A percentile compares a stretch with the other conserved stretches of the same genome.
Conservation (phyloP, 2,329 filamentous ascomycete genomes). For the Fusarium redolens region DNA sequence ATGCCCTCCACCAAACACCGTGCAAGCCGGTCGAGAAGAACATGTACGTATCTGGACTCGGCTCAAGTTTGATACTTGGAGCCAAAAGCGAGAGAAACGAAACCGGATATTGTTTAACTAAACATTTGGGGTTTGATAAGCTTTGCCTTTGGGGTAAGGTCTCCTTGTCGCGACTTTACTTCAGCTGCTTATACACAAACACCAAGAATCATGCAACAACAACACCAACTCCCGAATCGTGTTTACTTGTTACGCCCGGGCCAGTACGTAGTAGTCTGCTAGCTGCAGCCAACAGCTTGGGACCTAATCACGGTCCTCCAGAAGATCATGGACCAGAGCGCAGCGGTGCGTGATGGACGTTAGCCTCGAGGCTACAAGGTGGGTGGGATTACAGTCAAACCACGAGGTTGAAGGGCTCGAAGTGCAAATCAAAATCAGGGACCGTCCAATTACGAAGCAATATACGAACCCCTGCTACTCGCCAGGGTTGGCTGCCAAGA, state of each 20-base stretch:
- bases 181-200: neutral
- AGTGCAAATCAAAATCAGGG: conserved; percentile 20
- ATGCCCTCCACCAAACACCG: conserved; percentile 30
- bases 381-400: conserved; percentile 1
- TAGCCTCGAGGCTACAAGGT: conserved; percentile 1
- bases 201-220: neutral
- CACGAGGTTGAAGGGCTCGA: conserved; percentile 11
- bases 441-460: conserved; percentile 25
- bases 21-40: conserved; percentile 20
- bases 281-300: conserved; percentile 31
- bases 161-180: neutral
- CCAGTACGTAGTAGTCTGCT: conserved; percentile 9
- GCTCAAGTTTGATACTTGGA: neutral
- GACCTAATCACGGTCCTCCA: conserved; percentile 34
- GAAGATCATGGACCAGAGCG: conserved; percentile 27
- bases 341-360: conserved; percentile 9
- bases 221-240: conserved; percentile 2
- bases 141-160: neutral
- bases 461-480: conserved; percentile 25
- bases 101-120: conserved; percentile 44
- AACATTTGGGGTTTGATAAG: conserved; percentile 39
- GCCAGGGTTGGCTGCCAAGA: conserved; percentile 12
- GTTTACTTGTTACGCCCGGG: conserved; percentile 24
- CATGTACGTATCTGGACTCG: neutral
- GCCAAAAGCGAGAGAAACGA: conserved; percentile 38